Percentiles rank a stretch among this genome's conserved stretches.
phyloP scores from a whole-genome alignment of 2,329 filamentous ascomycete species.

The Truncatella angustata region DNA sequence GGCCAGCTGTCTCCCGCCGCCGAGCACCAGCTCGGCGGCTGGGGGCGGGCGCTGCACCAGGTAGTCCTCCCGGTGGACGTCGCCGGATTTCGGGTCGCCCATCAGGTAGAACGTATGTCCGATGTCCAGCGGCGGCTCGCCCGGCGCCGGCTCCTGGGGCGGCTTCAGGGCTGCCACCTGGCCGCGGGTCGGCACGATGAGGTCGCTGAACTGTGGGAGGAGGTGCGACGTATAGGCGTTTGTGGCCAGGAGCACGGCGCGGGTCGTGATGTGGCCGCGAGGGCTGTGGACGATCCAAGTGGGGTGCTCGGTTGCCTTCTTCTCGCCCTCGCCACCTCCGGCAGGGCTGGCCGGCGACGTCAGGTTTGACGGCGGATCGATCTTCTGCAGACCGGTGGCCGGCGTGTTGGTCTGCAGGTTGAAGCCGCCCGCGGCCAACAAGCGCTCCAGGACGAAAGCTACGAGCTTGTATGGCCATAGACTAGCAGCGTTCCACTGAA shows the following conservation, averaged over 20 bases:
- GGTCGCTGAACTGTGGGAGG: conserved; percentile 63
- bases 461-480: conserved; percentile 87
- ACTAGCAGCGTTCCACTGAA: conserved; percentile 64
- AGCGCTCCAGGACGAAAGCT: conserved; percentile 63
- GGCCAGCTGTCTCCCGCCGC: conserved; percentile 64
- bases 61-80: conserved; percentile 62
- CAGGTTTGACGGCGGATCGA: conserved; percentile 16
- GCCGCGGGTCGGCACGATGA: conserved; percentile 76
- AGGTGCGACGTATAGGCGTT: conserved; percentile 83
- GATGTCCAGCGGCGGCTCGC: conserved; percentile 33
- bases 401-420: conserved; percentile 76
- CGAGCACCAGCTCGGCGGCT: conserved; percentile 63
- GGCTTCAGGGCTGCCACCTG: conserved; percentile 68
- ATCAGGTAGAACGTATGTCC: conserved; percentile 64
- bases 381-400: conserved; percentile 47
- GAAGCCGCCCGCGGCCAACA: conserved; percentile 49
- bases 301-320: conserved; percentile 12
- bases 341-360: conserved; percentile 9
- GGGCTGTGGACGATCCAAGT: conserved; percentile 65
- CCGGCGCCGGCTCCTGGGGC: conserved; percentile 33
- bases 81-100: conserved; percentile 29
- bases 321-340: conserved; percentile 11
- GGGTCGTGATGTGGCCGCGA: conserved; percentile 64
- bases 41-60: conserved; percentile 66
- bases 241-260: conserved; percentile 71